Evolutionary conservation across 2,329 filamentous ascomycete genomes (phyloP).

Genomic region (Fonsecaea pedrosoi): DNA sequence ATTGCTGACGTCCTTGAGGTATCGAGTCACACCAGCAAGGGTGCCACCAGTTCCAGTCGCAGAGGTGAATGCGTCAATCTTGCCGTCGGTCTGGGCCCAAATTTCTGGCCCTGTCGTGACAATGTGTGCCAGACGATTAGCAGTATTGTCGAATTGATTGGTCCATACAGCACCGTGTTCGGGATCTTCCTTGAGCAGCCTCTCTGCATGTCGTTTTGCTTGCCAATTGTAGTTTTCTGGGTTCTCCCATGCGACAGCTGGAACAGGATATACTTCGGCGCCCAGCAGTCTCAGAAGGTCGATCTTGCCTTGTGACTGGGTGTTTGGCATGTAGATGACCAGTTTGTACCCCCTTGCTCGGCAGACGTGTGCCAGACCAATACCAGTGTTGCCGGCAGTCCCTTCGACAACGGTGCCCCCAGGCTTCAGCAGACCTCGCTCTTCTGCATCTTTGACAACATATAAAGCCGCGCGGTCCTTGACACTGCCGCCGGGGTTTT

Average conservation of each 20-base stretch:
- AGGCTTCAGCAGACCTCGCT: slow-evolving; percentile 77
- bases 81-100: slow-evolving; percentile 87
- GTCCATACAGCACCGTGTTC: slow-evolving; percentile 91
- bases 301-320: slow-evolving; percentile 96
- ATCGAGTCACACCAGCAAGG: slow-evolving; percentile 84
- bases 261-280: slow-evolving; percentile 94
- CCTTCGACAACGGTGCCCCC: slow-evolving; percentile 97
- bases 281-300: slow-evolving; percentile 89
- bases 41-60: slow-evolving; percentile 93
- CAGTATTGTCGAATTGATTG: slow-evolving; percentile 97
- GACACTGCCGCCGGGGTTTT: slow-evolving; percentile 94
- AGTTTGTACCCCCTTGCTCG: slow-evolving; percentile 88
- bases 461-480: slow-evolving; percentile 96
- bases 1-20: slow-evolving; percentile 80
- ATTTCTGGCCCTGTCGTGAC: slow-evolving; percentile 98
- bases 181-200: slow-evolving; percentile 50
- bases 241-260: slow-evolving; percentile 93
- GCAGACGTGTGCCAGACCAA: slow-evolving; percentile 96
- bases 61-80: slow-evolving; percentile 92
- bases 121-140: slow-evolving; percentile 91
- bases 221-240: slow-evolving; percentile 98
- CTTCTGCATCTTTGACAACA: slow-evolving; percentile 92
- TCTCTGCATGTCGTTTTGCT: slow-evolving; percentile 85
- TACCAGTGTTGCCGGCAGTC: slow-evolving; percentile 96
- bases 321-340: slow-evolving; percentile 99